Conservation (phyloP, 177 flowering plant genomes). For the Vitis hybrid region DNA sequence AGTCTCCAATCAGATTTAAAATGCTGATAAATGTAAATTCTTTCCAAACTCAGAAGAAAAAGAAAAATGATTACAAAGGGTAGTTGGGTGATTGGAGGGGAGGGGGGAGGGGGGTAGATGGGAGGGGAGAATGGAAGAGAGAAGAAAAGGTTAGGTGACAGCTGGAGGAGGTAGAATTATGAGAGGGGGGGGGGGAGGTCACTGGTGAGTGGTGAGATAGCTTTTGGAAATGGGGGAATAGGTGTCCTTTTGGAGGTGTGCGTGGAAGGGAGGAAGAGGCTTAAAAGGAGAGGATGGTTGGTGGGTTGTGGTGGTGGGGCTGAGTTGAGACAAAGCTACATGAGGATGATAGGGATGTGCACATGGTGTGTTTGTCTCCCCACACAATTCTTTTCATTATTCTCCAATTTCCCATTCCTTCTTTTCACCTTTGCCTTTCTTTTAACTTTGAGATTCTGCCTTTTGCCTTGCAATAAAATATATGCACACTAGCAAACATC, state of each 20-base stretch:
- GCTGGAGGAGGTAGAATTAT: conserved; percentile 11
- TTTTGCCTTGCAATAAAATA: no score
- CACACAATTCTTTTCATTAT: background rate
- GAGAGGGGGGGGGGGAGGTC: background rate
- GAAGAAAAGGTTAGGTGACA: conserved; percentile 19
- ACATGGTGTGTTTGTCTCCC: conserved; percentile 22
- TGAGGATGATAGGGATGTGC: conserved; percentile 24
- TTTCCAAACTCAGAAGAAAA: background rate
- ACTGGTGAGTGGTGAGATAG: background rate
- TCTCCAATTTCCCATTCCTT: no score
- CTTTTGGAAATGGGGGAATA: conserved; percentile 11
- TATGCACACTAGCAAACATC: no score
- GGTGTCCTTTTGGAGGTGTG: background rate
- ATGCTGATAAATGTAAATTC: background rate
- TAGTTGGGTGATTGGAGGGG: conserved; percentile 1
- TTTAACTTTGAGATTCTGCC: no score
- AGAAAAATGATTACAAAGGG: background rate
- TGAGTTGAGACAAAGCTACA: conserved; percentile 6
- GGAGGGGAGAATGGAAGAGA: conserved; percentile 5
- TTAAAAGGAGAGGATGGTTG: conserved; percentile 3
- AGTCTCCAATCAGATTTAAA: no score
- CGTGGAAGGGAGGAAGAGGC: background rate
- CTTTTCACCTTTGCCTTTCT: no score
- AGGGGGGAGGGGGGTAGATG: conserved; percentile 4
- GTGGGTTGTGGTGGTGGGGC: conserved; percentile 21